phyloP scores from a whole-genome alignment of 495 filamentous ascomycete species.

The Aspergillus egyptiacus region DNA sequence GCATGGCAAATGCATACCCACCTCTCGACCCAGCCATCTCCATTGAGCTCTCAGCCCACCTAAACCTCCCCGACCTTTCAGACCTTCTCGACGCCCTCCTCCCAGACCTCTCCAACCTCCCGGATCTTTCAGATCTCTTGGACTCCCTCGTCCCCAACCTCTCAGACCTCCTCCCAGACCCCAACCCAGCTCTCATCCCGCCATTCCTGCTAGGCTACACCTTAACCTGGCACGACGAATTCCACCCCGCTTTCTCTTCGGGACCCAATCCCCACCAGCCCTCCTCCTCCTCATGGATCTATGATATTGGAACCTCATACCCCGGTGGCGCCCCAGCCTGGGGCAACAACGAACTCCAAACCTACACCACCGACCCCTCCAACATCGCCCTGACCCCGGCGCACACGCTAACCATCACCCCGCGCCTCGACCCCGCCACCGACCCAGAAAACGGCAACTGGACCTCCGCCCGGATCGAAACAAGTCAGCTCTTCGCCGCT shows the following conservation, averaged over 20 bases:
- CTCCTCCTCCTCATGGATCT: slow-evolving; percentile 7
- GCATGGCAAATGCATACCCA: background rate
- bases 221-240: slow-evolving; percentile 11
- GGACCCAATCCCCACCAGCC: background rate
- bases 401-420: slow-evolving; percentile 2
- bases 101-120: background rate
- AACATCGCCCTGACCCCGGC: background rate
- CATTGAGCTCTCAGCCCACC: background rate
- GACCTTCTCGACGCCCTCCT: background rate
- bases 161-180: background rate
- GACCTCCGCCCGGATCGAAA: slow-evolving; percentile 12
- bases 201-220: background rate
- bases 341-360: slow-evolving; percentile 10
- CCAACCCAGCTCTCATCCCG: background rate
- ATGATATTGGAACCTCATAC: slow-evolving; percentile 5
- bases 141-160: too few relatives aligned
- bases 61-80: background rate
- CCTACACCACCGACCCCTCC: slow-evolving; percentile 1
- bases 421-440: background rate
- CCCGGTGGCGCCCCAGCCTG: slow-evolving; percentile 6
- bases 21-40: background rate
- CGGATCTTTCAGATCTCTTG: too few relatives aligned
- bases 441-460: background rate
- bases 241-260: background rate
- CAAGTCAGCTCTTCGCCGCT: background rate